Base-by-base conservation (phyloP, 2,329 filamentous ascomycete species). In the Aschersonia sp. region DNA sequence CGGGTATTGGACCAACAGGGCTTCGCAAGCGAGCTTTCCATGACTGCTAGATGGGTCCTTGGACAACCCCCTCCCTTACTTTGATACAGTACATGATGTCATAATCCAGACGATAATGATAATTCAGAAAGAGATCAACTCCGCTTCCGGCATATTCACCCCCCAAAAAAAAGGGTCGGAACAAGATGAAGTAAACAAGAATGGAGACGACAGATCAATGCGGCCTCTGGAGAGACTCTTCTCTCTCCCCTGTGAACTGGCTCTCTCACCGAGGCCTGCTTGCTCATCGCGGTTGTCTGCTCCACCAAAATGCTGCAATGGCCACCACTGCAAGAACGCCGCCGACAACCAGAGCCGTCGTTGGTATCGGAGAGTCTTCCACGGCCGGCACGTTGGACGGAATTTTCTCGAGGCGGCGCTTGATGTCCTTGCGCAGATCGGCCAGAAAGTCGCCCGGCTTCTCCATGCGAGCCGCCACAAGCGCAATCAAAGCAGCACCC, bases 401-500 rank as follows among this genome's bases (percentile, higher is more conserved):
- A 48, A 65, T 58, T 30, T 56, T 54, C 42, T 61, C 59, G 45
- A 66, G 54, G 43, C 61, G 61, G 43, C 62, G 56, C 50, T 62
- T 64, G 45, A 66, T 61, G 20, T 66, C 65, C 35, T 61, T 60
- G 50, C 67, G 63, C 45, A 75, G 51, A 50, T 68, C 62, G 41
- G 58, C 59, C 46, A 74, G 52, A 53, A 66, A 67, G 48, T 74
- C 70, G 3, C 58, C 61, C 9, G 63, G 62, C 65, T 74, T 74
- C 64, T 80, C 75, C 70, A 75, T 79, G 59, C 74, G 71, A 2
- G 85, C 84, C 1, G 91, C 91, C 31, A 96, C 85, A 46, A 96
- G 76, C 46, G 92, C 92, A 66, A 97, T 97, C 57, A 98, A 70
- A 41, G 92, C 92, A 3, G 92, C 92, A 47, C 92, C 92, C 29